Percentiles rank a stretch among this genome's conserved stretches.
Conservation (phyloP, 805 yeast species). For the Candida nemodendra region DNA sequence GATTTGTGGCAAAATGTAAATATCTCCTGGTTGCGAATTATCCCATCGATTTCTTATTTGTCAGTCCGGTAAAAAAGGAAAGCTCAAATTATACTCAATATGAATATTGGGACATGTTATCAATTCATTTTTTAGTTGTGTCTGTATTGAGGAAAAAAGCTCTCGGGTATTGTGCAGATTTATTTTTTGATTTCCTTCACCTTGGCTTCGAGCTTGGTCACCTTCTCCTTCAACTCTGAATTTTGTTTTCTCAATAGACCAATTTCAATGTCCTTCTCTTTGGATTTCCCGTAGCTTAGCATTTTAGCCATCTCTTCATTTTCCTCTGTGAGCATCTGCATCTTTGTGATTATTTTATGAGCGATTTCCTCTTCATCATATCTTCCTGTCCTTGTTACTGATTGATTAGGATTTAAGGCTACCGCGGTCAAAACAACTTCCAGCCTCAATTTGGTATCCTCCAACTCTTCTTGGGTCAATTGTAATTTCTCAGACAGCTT, state of each 20-base stretch:
- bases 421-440: constrained; percentile 62
- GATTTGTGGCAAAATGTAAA: too few relatives aligned
- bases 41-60: too few relatives aligned
- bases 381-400: constrained; percentile 51
- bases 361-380: constrained; percentile 75
- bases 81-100: too few relatives aligned
- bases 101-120: too few relatives aligned
- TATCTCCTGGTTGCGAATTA: too few relatives aligned
- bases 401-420: constrained; percentile 47
- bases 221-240: constrained; percentile 41
- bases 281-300: constrained; percentile 73
- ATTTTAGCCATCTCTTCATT: constrained; percentile 68
- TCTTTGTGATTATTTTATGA: constrained; percentile 64
- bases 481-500: constrained; percentile 29
- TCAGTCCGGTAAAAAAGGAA: too few relatives aligned
- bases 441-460: constrained; percentile 58
- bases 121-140: too few relatives aligned
- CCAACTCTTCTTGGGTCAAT: constrained; percentile 44
- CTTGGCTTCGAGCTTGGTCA: constrained; percentile 29
- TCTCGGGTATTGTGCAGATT: too few relatives aligned
- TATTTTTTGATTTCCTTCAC: constrained; percentile 19
- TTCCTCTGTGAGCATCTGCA: constrained; percentile 61
- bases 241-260: constrained; percentile 57
- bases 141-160: too few relatives aligned
- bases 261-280: constrained; percentile 66